Percentiles rank a stretch among this genome's conserved stretches.
Evolutionary conservation across 2,329 filamentous ascomycete species (phyloP).

Genomic region (Calonectria pteridis): DNA sequence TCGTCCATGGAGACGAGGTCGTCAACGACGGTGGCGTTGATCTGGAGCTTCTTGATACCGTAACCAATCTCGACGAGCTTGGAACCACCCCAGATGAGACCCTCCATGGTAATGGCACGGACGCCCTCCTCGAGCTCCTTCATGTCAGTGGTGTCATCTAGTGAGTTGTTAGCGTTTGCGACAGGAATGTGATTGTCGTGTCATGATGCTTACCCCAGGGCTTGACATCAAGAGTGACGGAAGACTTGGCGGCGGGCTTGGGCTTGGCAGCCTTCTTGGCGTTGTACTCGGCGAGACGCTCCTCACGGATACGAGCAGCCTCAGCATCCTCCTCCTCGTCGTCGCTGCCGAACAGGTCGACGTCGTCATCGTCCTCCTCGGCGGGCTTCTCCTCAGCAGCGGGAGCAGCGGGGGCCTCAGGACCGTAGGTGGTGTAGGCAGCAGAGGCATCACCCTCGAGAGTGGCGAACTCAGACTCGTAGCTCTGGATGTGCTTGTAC

Average conservation of each 20-base stretch:
- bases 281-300: slow-evolving; percentile 92
- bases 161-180: slow-evolving; percentile 38
- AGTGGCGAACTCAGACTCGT: slow-evolving; percentile 90
- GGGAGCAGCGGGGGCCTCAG: slow-evolving; percentile 83
- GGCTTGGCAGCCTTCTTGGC: slow-evolving; percentile 97
- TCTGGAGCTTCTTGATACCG: slow-evolving; percentile 99
- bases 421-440: slow-evolving; percentile 91
- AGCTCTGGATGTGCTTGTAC: slow-evolving; percentile 98
- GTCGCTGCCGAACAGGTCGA: slow-evolving; percentile 94
- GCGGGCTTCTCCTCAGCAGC: slow-evolving; percentile 72
- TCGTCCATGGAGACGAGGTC: slow-evolving; percentile 93
- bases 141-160: slow-evolving; percentile 96
- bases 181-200: no score
- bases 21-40: slow-evolving; percentile 97
- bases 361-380: slow-evolving; percentile 71
- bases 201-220: slow-evolving; percentile 85
- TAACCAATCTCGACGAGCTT: slow-evolving; percentile 92
- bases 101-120: slow-evolving; percentile 88
- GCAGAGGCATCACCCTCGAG: slow-evolving; percentile 93
- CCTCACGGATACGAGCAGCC: slow-evolving; percentile 85
- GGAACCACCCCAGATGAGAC: slow-evolving; percentile 94
- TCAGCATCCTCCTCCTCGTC: slow-evolving; percentile 95
- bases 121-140: slow-evolving; percentile 83
- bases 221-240: slow-evolving; percentile 97
- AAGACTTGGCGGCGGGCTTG: slow-evolving; percentile 92